Evolutionary conservation across 768 basidiomycete species (phyloP), one percentile per base, ranked within the genome.

Genomic region (Psilocybe tampanensis): DNA sequence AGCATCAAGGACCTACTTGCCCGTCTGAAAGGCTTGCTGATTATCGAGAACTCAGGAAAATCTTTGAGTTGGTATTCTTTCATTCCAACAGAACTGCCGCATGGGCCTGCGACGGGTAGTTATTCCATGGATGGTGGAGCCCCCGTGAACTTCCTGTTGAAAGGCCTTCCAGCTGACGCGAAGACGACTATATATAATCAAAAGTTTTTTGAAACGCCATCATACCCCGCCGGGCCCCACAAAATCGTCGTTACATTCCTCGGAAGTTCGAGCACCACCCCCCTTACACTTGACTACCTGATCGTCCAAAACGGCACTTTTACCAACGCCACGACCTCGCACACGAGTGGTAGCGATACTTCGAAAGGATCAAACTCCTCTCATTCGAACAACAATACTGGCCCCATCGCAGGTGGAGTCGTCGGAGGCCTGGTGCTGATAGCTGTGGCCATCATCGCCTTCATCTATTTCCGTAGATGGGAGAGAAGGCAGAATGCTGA

Each of bases 31-130:
- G 15, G 36, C 3, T 21, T 52, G 17, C 24, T 56, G 47, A 23
- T 49, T 8, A n/a, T n/a, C n/a, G n/a, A 22, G 56, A 32, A 39
- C 34, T 52, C 36, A 66, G 64, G 64, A 18, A 43, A 62, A 26
- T 67, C 66, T 15, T 26, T 69, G 6, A 65, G 61, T 32, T 69
- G 68, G 68, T 69, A 65, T 49, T 64, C 64, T 22, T 62, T 60
- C 42, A 66, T 67, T 32, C 64, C 63, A 2, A 32, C 22, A 9
- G 66, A 66, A 58, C 45, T 52, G 9, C 63, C 62, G 11, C 50
- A 56, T n/a, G 50, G 24, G n/a, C 36, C 59, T 18, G 53, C 66
- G 32, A 64, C 64, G 22, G 65, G 44, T 1, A 60, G 56, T 34
- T 69, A 64, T 43, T 52, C 60, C 47, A 52, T 73, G 6, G 72